phyloP scores from a whole-genome alignment of 1,139 yeast genomes.

The Kluyveromyces sp. region DNA sequence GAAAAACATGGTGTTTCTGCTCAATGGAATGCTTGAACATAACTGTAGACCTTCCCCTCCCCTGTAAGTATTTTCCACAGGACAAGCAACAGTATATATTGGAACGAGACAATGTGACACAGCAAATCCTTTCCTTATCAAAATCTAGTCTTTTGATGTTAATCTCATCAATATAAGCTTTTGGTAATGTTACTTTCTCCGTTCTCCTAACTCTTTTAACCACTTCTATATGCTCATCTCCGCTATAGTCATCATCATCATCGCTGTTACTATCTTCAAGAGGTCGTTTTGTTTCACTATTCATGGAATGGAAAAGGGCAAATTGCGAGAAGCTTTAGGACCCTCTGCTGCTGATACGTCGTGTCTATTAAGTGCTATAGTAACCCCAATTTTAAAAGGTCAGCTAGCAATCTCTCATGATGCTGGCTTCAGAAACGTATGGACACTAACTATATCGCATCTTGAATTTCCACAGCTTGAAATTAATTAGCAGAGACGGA shows the following conservation, averaged over 20 bases:
- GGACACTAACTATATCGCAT: no score
- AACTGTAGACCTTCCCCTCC: constrained; percentile 53
- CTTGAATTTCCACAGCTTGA: no score
- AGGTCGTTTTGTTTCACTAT: no score
- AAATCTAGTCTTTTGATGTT: constrained; percentile 53
- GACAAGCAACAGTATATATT: constrained; percentile 66
- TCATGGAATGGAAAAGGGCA: no score
- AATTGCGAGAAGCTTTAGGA: no score
- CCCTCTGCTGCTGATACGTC: no score
- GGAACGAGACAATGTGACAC: constrained; percentile 49
- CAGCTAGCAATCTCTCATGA: no score
- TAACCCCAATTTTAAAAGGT: no score
- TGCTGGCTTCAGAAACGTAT: no score
- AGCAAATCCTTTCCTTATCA: constrained; percentile 62
- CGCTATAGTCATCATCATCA: neutral
- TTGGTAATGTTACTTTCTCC: neutral
- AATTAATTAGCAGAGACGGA: no score
- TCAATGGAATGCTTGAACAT: constrained; percentile 64
- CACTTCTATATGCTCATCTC: neutral
- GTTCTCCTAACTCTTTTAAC: neutral
- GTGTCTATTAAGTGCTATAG: no score
- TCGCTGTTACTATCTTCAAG: neutral
- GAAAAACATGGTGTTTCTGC: constrained; percentile 54
- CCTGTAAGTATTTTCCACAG: constrained; percentile 71
- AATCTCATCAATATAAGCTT: constrained; percentile 17